Evolutionary conservation across 371 early-diverging fungal genomes (phyloP).

Genomic region (Actinomortierella ambigua): DNA sequence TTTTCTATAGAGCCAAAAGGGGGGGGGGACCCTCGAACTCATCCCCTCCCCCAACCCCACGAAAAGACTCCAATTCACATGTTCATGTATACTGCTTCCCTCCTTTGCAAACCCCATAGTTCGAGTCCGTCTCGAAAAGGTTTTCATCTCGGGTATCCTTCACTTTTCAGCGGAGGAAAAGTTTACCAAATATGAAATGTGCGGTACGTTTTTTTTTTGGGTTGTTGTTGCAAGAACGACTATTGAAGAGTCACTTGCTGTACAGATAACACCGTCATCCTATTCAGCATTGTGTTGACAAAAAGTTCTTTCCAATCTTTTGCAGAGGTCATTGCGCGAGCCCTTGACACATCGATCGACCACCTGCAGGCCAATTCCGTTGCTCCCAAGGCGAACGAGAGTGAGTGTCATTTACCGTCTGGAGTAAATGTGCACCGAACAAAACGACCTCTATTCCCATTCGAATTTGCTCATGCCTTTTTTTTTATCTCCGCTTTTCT

Average conservation of each 20-base stretch:
- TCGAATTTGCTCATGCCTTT: not conserved
- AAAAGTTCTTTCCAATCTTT: slow-evolving; percentile 2
- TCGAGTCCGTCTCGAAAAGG: slow-evolving; percentile 48
- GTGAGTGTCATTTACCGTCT: slow-evolving; percentile 15
- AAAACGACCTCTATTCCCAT: too few species aligned
- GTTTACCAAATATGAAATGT: slow-evolving; percentile 83
- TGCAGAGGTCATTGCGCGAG: slow-evolving; percentile 54
- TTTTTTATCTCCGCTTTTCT: slow-evolving; percentile 5
- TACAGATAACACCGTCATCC: not conserved
- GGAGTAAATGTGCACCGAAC: too few species aligned
- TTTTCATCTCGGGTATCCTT: slow-evolving; percentile 62
- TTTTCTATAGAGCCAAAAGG: not conserved
- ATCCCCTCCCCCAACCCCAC: too few species aligned
- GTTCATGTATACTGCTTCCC: too few species aligned
- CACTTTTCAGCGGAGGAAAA: slow-evolving; percentile 72
- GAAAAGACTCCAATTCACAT: too few species aligned
- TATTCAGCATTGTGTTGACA: slow-evolving; percentile 10
- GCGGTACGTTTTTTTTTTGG: slow-evolving; percentile 49
- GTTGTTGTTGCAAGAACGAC: too few species aligned
- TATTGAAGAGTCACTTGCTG: not conserved
- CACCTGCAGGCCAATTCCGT: slow-evolving; percentile 60
- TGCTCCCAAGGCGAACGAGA: slow-evolving; percentile 42
- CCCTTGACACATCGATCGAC: slow-evolving; percentile 54
- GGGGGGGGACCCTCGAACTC: not conserved
- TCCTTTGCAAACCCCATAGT: slow-evolving; percentile 45